phyloP scores from a whole-genome alignment of 768 basidiomycete genomes.

The Mycena indigotica region DNA sequence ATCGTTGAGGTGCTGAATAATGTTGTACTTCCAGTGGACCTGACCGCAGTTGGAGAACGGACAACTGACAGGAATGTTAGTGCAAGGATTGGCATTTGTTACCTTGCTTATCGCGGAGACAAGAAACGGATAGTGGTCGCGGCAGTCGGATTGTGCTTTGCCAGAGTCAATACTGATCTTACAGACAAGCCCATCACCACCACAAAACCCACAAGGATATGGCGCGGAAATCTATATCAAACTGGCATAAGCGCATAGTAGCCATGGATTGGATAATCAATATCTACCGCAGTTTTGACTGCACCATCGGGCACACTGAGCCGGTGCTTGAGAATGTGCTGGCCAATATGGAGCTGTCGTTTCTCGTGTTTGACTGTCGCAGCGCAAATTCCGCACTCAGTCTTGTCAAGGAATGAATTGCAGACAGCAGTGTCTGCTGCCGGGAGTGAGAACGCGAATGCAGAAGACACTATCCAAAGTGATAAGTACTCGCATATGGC shows the following conservation, averaged over 20 bases:
- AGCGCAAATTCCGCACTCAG: slow-evolving; percentile 16
- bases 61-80: slow-evolving; percentile 32
- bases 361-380: slow-evolving; percentile 5
- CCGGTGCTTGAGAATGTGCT: slow-evolving; percentile 18
- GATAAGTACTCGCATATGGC: neutral
- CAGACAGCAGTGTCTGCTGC: neutral
- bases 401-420: neutral
- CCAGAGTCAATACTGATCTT: slow-evolving; percentile 19
- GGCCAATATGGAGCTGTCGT: slow-evolving; percentile 26
- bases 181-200: slow-evolving; percentile 7
- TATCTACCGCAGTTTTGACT: neutral
- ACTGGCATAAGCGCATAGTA: neutral
- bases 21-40: slow-evolving; percentile 35
- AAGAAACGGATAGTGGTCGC: slow-evolving; percentile 13
- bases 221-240: slow-evolving; percentile 15
- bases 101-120: slow-evolving; percentile 19
- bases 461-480: neutral
- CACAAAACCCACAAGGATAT: slow-evolving; percentile 33
- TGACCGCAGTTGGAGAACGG: slow-evolving; percentile 12
- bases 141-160: slow-evolving; percentile 22
- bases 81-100: slow-evolving; percentile 25
- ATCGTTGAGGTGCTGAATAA: slow-evolving; percentile 26
- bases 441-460: neutral
- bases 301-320: slow-evolving; percentile 11
- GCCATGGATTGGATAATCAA: neutral